Conservation (phyloP, 2,329 filamentous ascomycete species). For the Dichotomopilus funicola region DNA sequence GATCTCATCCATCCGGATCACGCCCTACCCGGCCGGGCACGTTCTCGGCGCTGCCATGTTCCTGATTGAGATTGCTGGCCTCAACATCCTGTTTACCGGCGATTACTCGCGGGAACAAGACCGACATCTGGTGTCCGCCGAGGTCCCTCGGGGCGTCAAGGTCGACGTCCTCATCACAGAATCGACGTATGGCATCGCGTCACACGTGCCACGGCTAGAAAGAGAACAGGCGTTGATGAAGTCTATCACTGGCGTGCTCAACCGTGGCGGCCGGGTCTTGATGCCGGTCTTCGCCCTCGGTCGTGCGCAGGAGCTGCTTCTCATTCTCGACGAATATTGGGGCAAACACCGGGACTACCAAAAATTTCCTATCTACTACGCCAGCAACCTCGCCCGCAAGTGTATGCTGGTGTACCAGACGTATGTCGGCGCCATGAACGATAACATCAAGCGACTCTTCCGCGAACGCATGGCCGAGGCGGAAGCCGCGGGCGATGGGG, state of each 20-base stretch:
- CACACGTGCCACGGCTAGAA: conserved; percentile 83
- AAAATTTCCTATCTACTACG: conserved; percentile 93
- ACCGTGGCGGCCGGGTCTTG: conserved; percentile 83
- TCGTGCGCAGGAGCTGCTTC: conserved; percentile 82
- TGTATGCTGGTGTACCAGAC: conserved; percentile 99
- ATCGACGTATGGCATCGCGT: conserved; percentile 93
- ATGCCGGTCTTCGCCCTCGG: conserved; percentile 96
- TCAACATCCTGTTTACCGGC: conserved; percentile 95
- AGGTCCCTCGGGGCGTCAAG: conserved; percentile 81
- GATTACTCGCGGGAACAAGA: conserved; percentile 97
- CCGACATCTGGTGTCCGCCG: conserved; percentile 87
- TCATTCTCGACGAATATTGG: conserved; percentile 98
- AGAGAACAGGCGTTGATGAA: conserved; percentile 94
- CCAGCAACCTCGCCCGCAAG: conserved; percentile 86
- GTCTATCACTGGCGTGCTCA: conserved; percentile 82
- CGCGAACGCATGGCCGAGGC: conserved; percentile 86
- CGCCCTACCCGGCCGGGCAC: conserved; percentile 92
- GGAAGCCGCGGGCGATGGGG: conserved; percentile 68
- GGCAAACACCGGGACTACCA: conserved; percentile 80
- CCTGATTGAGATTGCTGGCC: conserved; percentile 88
- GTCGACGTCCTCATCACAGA: conserved; percentile 97
- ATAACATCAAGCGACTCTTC: conserved; percentile 96
- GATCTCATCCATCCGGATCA: conserved; percentile 92
- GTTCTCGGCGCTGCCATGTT: conserved; percentile 99
- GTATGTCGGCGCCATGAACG: conserved; percentile 97